Evolutionary conservation across 306 rosid species (phyloP), one percentile per base, ranked within the genome.

Genomic region (Prinsepia uniflora): DNA sequence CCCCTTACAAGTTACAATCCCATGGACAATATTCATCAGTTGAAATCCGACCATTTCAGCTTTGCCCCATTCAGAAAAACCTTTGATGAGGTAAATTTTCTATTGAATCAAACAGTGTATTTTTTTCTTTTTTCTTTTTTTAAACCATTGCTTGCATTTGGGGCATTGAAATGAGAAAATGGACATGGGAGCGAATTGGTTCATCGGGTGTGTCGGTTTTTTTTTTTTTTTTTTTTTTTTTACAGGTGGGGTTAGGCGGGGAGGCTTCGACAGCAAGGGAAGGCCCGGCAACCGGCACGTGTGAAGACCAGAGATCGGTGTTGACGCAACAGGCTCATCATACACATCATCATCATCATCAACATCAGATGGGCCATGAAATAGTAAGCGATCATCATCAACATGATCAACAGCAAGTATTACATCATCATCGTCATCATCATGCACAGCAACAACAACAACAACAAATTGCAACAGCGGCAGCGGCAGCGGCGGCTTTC

Each of bases 171-270:
- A 67, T 75, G 40, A 56, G 30, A 18, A 74, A 44, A 81, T 45
- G 72, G 88, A 75, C 78, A n/a, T 45, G 69, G 62, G 66, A 54
- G 66, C 81, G 66, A 77, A 77, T 48, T 62, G 55, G 42, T 53
- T 61, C 24, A 44, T 40, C 24, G 43, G 22, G 6, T 2, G 56
- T 75, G 64, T 80, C 52, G 19, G 40, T n/a, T n/a, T n/a, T n/a
- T n/a, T 24, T 24, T 0, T 24, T 24, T 24, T 24, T 24, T 24
- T 24, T 24, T 24, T 24, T 30, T 30, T 30, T 30, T 71, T 52
- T 84, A 76, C 84, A 94, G 98, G 96, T 85, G 81, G 95, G 95
- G 72, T 83, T 88, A 55, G 97, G 85, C 46, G 98, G 85, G 59
- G 98, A 90, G 72, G 80, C 77, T 77, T 90, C 90, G 20, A 82